Base-by-base conservation (phyloP, 495 filamentous ascomycete genomes). In the Hyaloscypha bicolor region DNA sequence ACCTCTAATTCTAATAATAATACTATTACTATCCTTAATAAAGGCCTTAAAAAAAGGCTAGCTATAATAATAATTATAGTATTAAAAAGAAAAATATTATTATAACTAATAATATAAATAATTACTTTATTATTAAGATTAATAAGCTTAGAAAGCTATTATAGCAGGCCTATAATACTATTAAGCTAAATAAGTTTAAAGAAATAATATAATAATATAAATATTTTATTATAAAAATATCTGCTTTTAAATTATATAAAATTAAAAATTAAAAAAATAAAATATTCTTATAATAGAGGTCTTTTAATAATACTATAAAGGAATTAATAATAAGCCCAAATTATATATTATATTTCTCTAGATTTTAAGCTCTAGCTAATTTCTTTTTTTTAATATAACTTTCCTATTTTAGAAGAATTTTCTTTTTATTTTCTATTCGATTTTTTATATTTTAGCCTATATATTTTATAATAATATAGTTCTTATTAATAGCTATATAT, bases 261-360 rank as follows among this genome's bases (percentile, higher is more conserved):
- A n/a, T n/a, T n/a, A n/a, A n/a, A n/a, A n/a, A n/a, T n/a, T n/a
- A n/a, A n/a, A n/a, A n/a, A n/a, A n/a, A n/a, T n/a, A n/a, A n/a
- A n/a, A n/a, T n/a, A n/a, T n/a, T n/a, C n/a, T n/a, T n/a, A n/a
- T n/a, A n/a, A n/a, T n/a, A n/a, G n/a, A n/a, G n/a, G n/a, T n/a
- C n/a, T n/a, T n/a, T n/a, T n/a, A n/a, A n/a, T n/a, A n/a, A n/a
- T n/a, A n/a, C n/a, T n/a, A n/a, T n/a, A n/a, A n/a, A n/a, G n/a
- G n/a, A n/a, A n/a, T n/a, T n/a, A n/a, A n/a, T n/a, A 74, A 73
- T 21, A 76, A 75, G 63, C 73, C 75, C 21, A 76, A 74, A 67
- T 75, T 70, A 70, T 77, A 74, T 48, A 68, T 72, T 63, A 9
- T 32, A n/a, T 61, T 51, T 64, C 22, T 53, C 62, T 19, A 25